Evolutionary conservation across 140 eudicot species (phyloP), one percentile per base, ranked within the genome.

Genomic region (Oenanthe javanica): DNA sequence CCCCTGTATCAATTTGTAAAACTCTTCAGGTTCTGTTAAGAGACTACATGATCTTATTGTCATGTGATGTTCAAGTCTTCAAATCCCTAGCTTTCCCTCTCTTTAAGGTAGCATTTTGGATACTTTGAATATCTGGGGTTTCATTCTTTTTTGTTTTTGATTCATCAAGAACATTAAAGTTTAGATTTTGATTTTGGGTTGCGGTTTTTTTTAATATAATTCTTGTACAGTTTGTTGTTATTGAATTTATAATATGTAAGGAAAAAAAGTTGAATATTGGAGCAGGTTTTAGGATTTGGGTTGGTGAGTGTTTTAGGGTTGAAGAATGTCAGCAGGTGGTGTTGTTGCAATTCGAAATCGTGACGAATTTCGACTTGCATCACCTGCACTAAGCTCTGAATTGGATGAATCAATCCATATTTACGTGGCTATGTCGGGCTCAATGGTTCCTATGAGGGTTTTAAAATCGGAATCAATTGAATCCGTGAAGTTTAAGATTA

Each of bases 401-500:
- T 36, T 72, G 7, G 57, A 51, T n/a, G 92, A 90, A 23, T 75
- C 86, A 23, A 90, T 94, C 50, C 19, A 78, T 82, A 83, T 94
- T 42, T 89, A 70, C 47, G 54, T 94, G 86, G 88, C 90, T 64
- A 84, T 89, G 80, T 72, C 97, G 19, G 97, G 97, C 49, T 86
- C 92, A 2, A 61, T 80, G 88, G 87, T 85, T 23, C 97, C 95
- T 0, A 79, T 94, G 92, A 80, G 96, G 77, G 91, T 94, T 25
- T 81, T 89, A 84, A 90, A 70, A 55, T 89, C 91, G 5, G 97
- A 92, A 77, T 90, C 99, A 0, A 88, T 94, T 25, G 93, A 90
- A 76, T 90, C 93, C 6, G 93, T 94, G 59, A 94, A 92, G 82
- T 87, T 94, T 76, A 84, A 86, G 84, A 92, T 94, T 77, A 97